Conservation (phyloP, 1,139 yeast species). For the Taphrina flavorubra region DNA sequence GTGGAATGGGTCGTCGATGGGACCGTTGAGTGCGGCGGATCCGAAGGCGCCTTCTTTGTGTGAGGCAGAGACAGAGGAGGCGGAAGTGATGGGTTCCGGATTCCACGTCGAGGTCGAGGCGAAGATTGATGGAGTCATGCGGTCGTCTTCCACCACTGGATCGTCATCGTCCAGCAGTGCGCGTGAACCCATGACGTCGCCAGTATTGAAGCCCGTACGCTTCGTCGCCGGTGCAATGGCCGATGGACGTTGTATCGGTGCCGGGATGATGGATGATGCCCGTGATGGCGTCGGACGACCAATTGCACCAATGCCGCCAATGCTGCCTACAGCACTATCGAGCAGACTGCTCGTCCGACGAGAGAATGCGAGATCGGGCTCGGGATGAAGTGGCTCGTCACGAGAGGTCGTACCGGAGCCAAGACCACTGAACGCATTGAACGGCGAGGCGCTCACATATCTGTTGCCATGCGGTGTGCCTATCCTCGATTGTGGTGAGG, state of each 20-base stretch:
- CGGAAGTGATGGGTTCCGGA: background rate
- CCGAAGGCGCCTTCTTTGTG: constrained; percentile 12
- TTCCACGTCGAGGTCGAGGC: constrained; percentile 7
- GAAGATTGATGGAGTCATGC: background rate
- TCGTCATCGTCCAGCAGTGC: constrained; percentile 46
- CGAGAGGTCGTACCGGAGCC: constrained; percentile 20
- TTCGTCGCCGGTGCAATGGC: constrained; percentile 20
- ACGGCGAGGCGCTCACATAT: constrained; percentile 1
- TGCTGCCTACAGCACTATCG: background rate
- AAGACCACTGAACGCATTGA: constrained; percentile 27
- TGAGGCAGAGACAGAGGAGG: background rate
- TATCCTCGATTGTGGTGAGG: constrained; percentile 34
- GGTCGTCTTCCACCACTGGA: constrained; percentile 31
- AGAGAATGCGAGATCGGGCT: constrained; percentile 19
- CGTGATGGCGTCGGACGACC: constrained; percentile 31
- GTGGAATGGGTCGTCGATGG: constrained; percentile 20
- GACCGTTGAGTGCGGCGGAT: constrained; percentile 20
- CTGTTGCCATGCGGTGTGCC: constrained; percentile 30
- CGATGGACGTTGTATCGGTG: constrained; percentile 46
- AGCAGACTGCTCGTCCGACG: constrained; percentile 8
- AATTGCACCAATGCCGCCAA: constrained; percentile 23
- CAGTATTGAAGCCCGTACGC: constrained; percentile 29
- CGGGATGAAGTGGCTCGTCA: constrained; percentile 20
- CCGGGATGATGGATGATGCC: constrained; percentile 40
- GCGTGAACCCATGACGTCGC: constrained; percentile 46